Evolutionary conservation across 768 basidiomycete genomes (phyloP).

Genomic region (Cubamyces sp.): DNA sequence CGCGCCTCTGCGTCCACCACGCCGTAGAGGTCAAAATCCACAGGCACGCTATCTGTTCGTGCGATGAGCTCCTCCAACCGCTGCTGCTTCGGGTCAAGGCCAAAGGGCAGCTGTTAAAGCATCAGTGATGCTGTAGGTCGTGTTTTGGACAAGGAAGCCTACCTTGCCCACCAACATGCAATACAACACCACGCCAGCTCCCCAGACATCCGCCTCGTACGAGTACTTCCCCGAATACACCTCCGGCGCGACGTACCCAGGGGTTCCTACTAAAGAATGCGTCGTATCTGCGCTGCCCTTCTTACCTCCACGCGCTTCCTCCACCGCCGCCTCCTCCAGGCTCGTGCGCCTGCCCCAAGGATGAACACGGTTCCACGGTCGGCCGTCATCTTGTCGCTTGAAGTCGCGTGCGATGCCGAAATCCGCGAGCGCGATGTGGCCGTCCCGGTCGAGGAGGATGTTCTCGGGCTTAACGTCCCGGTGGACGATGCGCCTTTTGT

Average conservation of each 20-base stretch:
- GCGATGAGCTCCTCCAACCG: constrained; percentile 19
- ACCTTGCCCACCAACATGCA: constrained; percentile 31
- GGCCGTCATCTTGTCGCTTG: constrained; percentile 5
- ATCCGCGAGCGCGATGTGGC: constrained; percentile 32
- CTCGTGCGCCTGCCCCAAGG: constrained; percentile 10
- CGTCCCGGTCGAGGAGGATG: constrained; percentile 29
- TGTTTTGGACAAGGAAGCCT: neutral
- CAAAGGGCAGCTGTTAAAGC: constrained; percentile 20
- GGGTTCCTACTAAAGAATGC: constrained; percentile 39
- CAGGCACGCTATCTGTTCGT: constrained; percentile 14
- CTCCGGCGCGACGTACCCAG: constrained; percentile 53
- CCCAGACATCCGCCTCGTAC: constrained; percentile 50
- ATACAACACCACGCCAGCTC: constrained; percentile 45
- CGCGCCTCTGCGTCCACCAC: constrained; percentile 12
- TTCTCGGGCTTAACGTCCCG: constrained; percentile 38
- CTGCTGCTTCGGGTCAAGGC: constrained; percentile 18
- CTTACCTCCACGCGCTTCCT: neutral
- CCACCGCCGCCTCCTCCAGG: neutral
- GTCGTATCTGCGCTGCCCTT: constrained; percentile 7
- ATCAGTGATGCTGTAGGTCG: neutral
- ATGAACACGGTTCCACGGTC: constrained; percentile 17
- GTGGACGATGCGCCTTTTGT: constrained; percentile 31
- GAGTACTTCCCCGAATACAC: constrained; percentile 49
- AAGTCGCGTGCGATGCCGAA: constrained; percentile 36
- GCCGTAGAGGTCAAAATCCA: constrained; percentile 14